Evolutionary conservation across 495 filamentous ascomycete species (phyloP).

Genomic region (Mycothermus thermophilus): DNA sequence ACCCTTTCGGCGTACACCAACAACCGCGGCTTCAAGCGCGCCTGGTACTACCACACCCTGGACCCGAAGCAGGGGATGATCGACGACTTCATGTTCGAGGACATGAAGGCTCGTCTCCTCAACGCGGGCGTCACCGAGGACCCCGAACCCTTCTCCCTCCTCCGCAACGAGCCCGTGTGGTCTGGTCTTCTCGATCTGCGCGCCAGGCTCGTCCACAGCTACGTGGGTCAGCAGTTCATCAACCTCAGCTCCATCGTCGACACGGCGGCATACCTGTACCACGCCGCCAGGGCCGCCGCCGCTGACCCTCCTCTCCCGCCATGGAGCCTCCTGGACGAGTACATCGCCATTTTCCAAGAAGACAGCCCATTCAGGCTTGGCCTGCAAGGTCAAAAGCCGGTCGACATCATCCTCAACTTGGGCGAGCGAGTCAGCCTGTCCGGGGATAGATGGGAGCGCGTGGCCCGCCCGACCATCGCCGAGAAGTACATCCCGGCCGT

Average conservation of each 20-base stretch:
- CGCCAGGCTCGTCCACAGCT: constrained; percentile 13
- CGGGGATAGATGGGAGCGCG: background rate
- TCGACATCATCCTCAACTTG: constrained; percentile 5
- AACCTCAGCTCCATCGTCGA: constrained; percentile 7
- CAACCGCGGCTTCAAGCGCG: constrained; percentile 6
- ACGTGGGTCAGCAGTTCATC: constrained; percentile 12
- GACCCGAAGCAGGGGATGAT: constrained; percentile 12
- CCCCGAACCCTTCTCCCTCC: constrained; percentile 8
- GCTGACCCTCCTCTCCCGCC: constrained; percentile 4
- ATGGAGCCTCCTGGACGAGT: constrained; percentile 2
- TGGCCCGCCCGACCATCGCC: too few species aligned
- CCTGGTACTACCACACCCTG: constrained; percentile 4
- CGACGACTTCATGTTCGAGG: constrained; percentile 10
- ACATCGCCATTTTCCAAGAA: constrained; percentile 1
- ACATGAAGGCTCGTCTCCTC: constrained; percentile 6
- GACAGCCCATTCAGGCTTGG: constrained; percentile 4
- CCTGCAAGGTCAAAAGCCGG: background rate
- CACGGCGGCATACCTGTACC: constrained; percentile 11
- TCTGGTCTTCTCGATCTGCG: constrained; percentile 17
- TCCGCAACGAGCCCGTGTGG: constrained; percentile 15
- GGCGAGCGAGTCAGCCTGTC: background rate
- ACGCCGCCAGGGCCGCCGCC: constrained; percentile 1
- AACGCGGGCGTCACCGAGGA: constrained; percentile 1
- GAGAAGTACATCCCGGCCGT: background rate
- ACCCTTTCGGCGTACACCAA: background rate